A percentile compares a stretch with the other conserved stretches of the same genome.
Evolutionary conservation across 129 eudicot genomes (phyloP).

Genomic region (Logfia minima): DNA sequence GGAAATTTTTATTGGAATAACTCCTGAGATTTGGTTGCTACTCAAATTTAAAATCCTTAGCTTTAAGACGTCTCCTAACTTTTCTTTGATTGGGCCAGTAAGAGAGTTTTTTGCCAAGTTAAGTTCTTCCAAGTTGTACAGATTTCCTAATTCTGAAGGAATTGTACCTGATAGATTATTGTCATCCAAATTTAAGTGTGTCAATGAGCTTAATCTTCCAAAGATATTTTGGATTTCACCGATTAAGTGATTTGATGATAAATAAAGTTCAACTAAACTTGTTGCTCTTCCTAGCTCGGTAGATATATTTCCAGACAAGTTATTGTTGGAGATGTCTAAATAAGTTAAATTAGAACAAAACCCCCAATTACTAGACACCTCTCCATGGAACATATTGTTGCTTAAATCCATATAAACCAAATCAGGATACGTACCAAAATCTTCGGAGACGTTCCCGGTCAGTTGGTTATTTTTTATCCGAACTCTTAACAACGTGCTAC

Average conservation of each 20-base stretch:
- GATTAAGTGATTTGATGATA: constrained; percentile 32
- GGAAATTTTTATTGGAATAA: constrained; percentile 30
- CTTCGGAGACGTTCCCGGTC: constrained; percentile 29
- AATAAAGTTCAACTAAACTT: constrained; percentile 19
- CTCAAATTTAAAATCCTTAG: constrained; percentile 37
- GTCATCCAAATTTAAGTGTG: constrained; percentile 18
- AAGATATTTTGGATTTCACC: constrained; percentile 43
- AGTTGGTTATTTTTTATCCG: constrained; percentile 40
- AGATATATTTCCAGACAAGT: constrained; percentile 39
- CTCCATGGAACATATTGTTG: constrained; percentile 37
- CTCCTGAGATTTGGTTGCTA: constrained; percentile 25
- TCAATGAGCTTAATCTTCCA: constrained; percentile 13
- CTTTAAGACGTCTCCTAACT: constrained; percentile 25
- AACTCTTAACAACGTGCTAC: constrained; percentile 23
- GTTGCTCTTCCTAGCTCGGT: constrained; percentile 24
- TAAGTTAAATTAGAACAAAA: constrained; percentile 20
- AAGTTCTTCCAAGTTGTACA: constrained; percentile 28
- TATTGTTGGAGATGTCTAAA: constrained; percentile 37
- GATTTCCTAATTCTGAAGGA: constrained; percentile 31
- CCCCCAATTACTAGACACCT: constrained; percentile 42
- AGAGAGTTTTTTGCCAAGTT: constrained; percentile 36
- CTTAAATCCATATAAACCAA: constrained; percentile 34
- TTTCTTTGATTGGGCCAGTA: constrained; percentile 31
- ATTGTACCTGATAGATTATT: constrained; percentile 33
- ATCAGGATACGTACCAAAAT: constrained; percentile 42